Evolutionary conservation across 2,329 filamentous ascomycete species (phyloP).

Genomic region (Thelonectria olida): DNA sequence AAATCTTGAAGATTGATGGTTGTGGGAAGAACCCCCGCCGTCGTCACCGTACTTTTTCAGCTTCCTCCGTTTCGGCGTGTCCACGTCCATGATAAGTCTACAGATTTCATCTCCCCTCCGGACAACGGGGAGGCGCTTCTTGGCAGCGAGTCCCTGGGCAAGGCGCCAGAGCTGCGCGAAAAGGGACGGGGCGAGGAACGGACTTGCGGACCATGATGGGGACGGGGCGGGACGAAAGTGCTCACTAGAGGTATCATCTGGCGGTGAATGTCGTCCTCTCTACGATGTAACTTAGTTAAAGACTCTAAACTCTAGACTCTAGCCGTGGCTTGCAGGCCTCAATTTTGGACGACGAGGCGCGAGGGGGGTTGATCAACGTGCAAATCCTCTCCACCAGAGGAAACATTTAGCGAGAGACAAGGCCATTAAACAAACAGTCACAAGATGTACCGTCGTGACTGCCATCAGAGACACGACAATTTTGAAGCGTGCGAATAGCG

Average conservation of each 20-base stretch:
- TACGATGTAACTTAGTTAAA: too few relatives aligned
- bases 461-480: neutral
- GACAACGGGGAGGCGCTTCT: too few relatives aligned
- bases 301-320: too few relatives aligned
- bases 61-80: too few relatives aligned
- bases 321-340: neutral
- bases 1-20: too few relatives aligned
- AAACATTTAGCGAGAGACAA: neutral
- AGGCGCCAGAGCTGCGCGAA: too few relatives aligned
- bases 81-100: too few relatives aligned
- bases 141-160: too few relatives aligned
- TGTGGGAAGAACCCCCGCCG: too few relatives aligned
- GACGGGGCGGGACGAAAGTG: conserved; percentile 17
- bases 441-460: neutral
- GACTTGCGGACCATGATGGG: conserved; percentile 2
- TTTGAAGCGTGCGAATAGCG: neutral
- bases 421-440: neutral
- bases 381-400: neutral
- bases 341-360: neutral
- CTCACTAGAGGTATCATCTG: conserved; percentile 10
- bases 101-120: too few relatives aligned
- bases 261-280: conserved; percentile 20
- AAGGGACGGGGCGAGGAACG: conserved; percentile 11
- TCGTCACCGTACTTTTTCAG: too few relatives aligned
- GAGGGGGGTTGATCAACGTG: neutral